phyloP scores from a whole-genome alignment of 2,329 filamentous ascomycete genomes.

The Neospermospora avenae region DNA sequence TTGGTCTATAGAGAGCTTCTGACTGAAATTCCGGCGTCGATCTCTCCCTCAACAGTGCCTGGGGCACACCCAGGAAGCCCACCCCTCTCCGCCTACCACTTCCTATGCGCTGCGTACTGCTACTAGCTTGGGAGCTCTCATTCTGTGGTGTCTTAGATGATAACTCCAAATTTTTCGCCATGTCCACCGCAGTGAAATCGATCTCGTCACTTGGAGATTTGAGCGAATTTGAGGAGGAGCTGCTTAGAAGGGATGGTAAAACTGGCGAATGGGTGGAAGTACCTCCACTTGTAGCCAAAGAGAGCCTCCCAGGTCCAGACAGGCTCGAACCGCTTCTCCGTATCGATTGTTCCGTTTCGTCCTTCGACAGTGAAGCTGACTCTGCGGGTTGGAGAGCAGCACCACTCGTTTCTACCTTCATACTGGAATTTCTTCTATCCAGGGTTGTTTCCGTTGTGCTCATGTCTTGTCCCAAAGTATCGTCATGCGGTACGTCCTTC shows the following conservation, averaged over 20 bases:
- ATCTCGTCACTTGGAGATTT: constrained; percentile 12
- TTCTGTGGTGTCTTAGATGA: constrained; percentile 18
- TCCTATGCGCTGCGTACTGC: constrained; percentile 1
- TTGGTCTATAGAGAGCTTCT: constrained; percentile 4
- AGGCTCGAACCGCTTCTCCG: constrained; percentile 9
- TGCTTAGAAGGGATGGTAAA: constrained; percentile 34
- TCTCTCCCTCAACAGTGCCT: constrained; percentile 25
- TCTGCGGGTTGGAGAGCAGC: constrained; percentile 12
- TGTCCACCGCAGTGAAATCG: constrained; percentile 3
- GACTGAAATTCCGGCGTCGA: constrained; percentile 15
- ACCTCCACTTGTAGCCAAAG: constrained; percentile 13
- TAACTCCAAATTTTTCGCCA: constrained; percentile 18
- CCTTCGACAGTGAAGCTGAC: not conserved
- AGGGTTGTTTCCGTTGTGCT: constrained; percentile 10
- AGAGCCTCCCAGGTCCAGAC: constrained; percentile 8
- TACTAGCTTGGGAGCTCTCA: constrained; percentile 2
- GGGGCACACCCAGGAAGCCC: constrained; percentile 15
- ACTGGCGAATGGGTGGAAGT: constrained; percentile 30
- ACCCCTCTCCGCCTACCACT: constrained; percentile 12
- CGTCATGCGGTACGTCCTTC: constrained; percentile 8
- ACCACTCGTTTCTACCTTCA: constrained; percentile 10
- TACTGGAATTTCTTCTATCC: constrained; percentile 7
- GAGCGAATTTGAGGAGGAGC: constrained; percentile 22
- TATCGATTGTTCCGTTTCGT: not conserved
- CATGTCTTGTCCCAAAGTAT: constrained; percentile 4